These are phyloP conservation scores for Rhodomyrtus psidioides DNA, from an alignment of 441 rosid genomes.

Conservation along the genomic window DNA sequence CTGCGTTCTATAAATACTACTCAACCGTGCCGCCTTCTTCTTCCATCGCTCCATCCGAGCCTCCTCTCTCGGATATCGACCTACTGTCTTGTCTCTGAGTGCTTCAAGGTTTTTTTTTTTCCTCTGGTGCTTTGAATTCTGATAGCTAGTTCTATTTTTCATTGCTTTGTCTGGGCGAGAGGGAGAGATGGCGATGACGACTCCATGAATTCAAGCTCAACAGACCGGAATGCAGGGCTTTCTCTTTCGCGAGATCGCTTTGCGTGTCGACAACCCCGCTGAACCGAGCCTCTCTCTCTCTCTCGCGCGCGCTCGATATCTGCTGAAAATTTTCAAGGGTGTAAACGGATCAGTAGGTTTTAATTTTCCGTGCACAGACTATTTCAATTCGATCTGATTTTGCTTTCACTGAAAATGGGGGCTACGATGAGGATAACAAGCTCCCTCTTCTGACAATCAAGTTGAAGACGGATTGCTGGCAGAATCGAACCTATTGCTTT, in stretches of 20 bases:
- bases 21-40: neutral
- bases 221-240: constrained; percentile 80
- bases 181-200: constrained; percentile 49
- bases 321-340: neutral
- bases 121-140: neutral
- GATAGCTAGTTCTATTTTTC: neutral
- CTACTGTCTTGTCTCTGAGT: neutral
- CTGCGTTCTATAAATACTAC: neutral
- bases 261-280: constrained; percentile 88
- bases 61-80: neutral
- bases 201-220: constrained; percentile 86
- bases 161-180: neutral
- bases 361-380: neutral
- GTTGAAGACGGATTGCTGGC: constrained; percentile 67
- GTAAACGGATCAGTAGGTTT: neutral
- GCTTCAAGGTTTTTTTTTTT: neutral
- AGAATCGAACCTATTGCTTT: constrained; percentile 70
- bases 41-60: neutral
- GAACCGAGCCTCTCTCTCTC: constrained; percentile 74
- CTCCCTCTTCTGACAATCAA: constrained; percentile 68
- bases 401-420: neutral
- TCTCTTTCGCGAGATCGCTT: constrained; percentile 16
- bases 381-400: neutral
- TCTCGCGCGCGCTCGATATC: neutral
- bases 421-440: constrained; percentile 52